Evolutionary conservation across 2,329 filamentous ascomycete genomes (phyloP), one percentile per base, ranked within the genome.

Genomic region (Aspergillus pseudoterreus): DNA sequence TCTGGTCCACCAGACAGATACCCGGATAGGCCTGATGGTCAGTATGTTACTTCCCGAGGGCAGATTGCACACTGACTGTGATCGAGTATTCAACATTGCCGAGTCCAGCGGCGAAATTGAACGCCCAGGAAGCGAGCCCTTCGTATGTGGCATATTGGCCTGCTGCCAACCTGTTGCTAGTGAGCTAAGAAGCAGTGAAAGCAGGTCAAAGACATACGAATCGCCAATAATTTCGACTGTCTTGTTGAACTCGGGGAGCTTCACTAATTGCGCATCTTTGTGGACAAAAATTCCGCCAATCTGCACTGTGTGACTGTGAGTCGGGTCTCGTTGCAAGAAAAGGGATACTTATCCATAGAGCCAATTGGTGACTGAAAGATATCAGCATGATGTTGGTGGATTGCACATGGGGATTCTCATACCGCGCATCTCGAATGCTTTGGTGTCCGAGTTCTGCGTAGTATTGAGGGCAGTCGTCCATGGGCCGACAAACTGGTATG

Each of bases 101-200:
- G 1, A 85, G 65, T 0, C 82, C 82, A 5, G 78, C 78, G 2
- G 75, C 78, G 14, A 83, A 75, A 14, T 76, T 75, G 64, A 80
- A 84, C 1, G 77, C 75, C 62, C 79, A 85, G 17, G 78, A 78
- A 0, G 78, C 79, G 4, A 85, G 63, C 0, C 78, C 77, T 65
- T 85, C 82, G 50, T 82, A 81, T 2, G 78, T 79, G 14, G 74
- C 77, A 57, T 79, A 83, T 68, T 81, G 78, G 10, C 82, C 82
- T 2, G 79, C 68, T 0, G 77, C 77, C 3, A 85, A 71, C n/a
- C 75, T 80, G 54, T 75, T 71, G 4, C 14, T 38, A 17, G 70
- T 57, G 77, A 71, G 41, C 77, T 72, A 21, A 43, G 11, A 10
- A 2, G 63, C 64, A 39, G 17, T 30, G 12, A 44, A 24, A 21